phyloP scores from a whole-genome alignment of 768 basidiomycete genomes.

The Boletus vermiculosoides region DNA sequence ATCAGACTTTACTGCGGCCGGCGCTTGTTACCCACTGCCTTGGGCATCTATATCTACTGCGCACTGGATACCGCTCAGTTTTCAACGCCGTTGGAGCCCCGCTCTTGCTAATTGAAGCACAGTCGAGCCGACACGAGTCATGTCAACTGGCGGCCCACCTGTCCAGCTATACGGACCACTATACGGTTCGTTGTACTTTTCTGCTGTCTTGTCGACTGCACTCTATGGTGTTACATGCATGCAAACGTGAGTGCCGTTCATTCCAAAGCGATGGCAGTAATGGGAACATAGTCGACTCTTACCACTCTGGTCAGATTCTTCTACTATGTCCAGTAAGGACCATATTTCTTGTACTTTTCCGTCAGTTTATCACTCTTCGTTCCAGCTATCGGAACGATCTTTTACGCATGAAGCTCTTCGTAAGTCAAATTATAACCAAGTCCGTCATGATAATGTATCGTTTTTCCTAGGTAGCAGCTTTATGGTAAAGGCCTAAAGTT shows the following conservation, averaged over 20 bases:
- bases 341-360: background rate
- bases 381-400: constrained; percentile 10
- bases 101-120: background rate
- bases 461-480: constrained; percentile 2
- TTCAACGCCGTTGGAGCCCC: background rate
- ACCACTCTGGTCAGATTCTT: background rate
- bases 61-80: background rate
- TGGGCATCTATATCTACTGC: background rate
- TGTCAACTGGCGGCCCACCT: background rate
- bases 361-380: no score
- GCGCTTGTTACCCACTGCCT: background rate
- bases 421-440: background rate
- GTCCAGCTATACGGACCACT: background rate
- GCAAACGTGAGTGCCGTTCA: constrained; percentile 7
- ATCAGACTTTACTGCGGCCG: no score
- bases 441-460: background rate
- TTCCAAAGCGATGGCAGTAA: background rate
- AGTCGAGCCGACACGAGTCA: background rate
- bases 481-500: constrained; percentile 7
- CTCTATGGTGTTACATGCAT: constrained; percentile 8
- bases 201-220: background rate
- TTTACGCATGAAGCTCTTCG: constrained; percentile 1
- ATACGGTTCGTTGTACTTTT: constrained; percentile 2
- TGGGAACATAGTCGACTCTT: background rate
- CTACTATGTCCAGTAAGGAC: constrained; percentile 7